A percentile compares a stretch with the other conserved stretches of the same genome.
phyloP scores from a whole-genome alignment of 192 early-diverging fungal species.

The Coemansia sp. region DNA sequence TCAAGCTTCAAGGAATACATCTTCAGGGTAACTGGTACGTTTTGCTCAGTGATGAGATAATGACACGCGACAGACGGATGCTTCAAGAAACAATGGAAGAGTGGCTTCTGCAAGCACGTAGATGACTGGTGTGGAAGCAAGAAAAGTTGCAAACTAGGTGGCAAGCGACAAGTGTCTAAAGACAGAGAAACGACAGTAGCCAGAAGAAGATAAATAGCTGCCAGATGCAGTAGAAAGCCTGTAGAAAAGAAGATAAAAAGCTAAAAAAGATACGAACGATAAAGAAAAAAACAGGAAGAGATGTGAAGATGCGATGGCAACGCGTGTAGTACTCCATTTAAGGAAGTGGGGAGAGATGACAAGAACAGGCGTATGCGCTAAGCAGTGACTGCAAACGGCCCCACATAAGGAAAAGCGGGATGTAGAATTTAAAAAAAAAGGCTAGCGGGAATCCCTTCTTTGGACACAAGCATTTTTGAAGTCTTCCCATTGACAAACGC shows the following conservation, averaged over 20 bases:
- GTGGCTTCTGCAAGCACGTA: background rate
- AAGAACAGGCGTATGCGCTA: background rate
- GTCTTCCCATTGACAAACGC: too few species aligned
- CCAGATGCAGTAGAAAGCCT: background rate
- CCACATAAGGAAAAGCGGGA: too few species aligned
- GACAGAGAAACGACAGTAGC: background rate
- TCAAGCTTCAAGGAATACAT: slow-evolving; percentile 32
- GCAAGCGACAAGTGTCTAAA: background rate
- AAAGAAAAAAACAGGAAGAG: background rate
- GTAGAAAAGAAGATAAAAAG: background rate
- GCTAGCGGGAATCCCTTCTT: too few species aligned
- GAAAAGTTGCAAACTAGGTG: too few species aligned
- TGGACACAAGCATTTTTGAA: too few species aligned
- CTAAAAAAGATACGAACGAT: background rate
- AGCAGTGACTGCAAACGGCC: too few species aligned
- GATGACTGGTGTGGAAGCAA: background rate
- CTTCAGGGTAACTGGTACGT: background rate
- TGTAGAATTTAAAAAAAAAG: too few species aligned
- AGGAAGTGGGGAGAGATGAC: background rate
- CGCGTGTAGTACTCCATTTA: background rate
- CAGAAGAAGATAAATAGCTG: background rate
- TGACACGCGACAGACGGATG: background rate
- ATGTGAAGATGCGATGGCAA: background rate
- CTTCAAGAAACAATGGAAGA: background rate
- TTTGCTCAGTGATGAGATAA: background rate